These are phyloP conservation scores for Cystobasidiaceae sp. DNA, from an alignment of 1,284 basidiomycete genomes.

Conservation along the genomic window DNA sequence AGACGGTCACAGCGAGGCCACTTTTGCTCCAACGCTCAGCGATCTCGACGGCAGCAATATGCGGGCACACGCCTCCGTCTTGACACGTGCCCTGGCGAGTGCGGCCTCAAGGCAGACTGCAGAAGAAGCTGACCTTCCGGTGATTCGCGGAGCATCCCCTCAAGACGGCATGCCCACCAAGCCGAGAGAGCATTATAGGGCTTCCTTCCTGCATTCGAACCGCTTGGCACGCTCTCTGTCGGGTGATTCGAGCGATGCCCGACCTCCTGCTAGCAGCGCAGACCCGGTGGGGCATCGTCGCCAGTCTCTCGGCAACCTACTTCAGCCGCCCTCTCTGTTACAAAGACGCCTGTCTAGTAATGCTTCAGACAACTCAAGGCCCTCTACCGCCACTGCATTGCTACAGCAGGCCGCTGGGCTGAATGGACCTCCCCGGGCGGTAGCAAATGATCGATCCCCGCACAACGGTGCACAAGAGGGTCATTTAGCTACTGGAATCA, in stretches of 20 bases:
- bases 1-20: not conserved
- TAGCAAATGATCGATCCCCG: too few relatives aligned
- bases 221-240: conserved; percentile 24
- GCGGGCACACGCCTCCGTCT: not conserved
- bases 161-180: conserved; percentile 4
- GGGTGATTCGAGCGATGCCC: conserved; percentile 8
- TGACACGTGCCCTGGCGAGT: conserved; percentile 6
- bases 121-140: conserved; percentile 2
- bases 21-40: not conserved
- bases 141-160: not conserved
- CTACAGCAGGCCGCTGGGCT: too few relatives aligned
- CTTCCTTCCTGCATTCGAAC: not conserved
- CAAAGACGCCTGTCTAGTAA: conserved; percentile 4
- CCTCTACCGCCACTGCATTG: not conserved
- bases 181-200: conserved; percentile 8
- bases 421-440: too few relatives aligned
- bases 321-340: not conserved
- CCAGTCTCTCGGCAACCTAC: conserved; percentile 5
- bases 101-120: conserved; percentile 5
- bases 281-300: not conserved
- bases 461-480: too few relatives aligned
- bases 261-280: not conserved
- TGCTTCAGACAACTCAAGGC: conserved; percentile 4
- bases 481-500: not conserved
- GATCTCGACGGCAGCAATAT: conserved; percentile 2